Evolutionary conservation across 176 grass and related monocot species (phyloP), one percentile per base, ranked within the genome.

Genomic region (Musa schizocarpa): DNA sequence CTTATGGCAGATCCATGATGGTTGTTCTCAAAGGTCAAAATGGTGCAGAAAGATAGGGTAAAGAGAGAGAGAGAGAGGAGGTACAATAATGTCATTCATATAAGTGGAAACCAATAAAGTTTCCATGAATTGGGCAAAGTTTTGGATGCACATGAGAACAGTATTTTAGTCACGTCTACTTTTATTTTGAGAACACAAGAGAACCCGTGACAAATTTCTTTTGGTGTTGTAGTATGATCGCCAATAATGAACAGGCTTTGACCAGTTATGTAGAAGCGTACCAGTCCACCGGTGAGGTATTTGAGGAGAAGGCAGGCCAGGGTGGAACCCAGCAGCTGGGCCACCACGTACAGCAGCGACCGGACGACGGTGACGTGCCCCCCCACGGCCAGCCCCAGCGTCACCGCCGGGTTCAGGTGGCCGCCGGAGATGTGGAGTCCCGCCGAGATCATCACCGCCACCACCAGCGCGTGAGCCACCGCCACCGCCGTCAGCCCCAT

Each of bases 371-470:
- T 91, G 84, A 97, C 84, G 84, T 88, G 81, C 16, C 94, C 90
- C 6, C 82, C 86, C 6, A 65, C 69, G 54, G 88, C 88, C 13
- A 97, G 88, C 24, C 79, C 88, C 19, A 93, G 83, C 51, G 88
- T 97, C 25, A 96, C 89, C 1, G 93, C 89, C 0, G 89, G 93
- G 79, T 92, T 96, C 53, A 96, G 86, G 85, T 96, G 89, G 63
- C 87, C 89, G 34, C 83, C 87, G 65, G 87, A 92, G 81, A 96
- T 87, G 78, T 93, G 90, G 1, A 97, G 84, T 23, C 90, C 90
- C 8, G 94, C 88, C 19, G 94, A 86, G 12, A 93, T 84, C 90
- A 91, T 88, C 0, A 91, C 86, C 1, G 90, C 79, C 56, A 97
- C 90, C 62, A 82, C 83, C 83, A 97, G 78, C 11, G 76, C 80